Percentiles rank a stretch among this genome's conserved stretches.
Evolutionary conservation across 164 flowering plant species (phyloP).

Genomic region (grape (Vitis vinifera)): ASM3070453v1 NC_081808.1:24134501-24135000

Average conservation of each 20-base stretch:
- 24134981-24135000: not conserved
- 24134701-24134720: constrained; percentile 24
- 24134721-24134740: constrained; percentile 17
- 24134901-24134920: not conserved
- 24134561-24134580: too few species aligned
- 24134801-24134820: not conserved
- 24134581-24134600: too few species aligned
- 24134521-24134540: too few species aligned
- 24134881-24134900: not conserved
- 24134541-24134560: too few species aligned
- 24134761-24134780: constrained; percentile 18
- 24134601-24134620: too few species aligned
- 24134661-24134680: not conserved
- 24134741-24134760: constrained; percentile 2
- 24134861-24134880: constrained; percentile 5
- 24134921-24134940: not conserved
- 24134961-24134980: constrained; percentile 5
- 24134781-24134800: not conserved
- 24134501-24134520: too few species aligned
- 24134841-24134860: not conserved
- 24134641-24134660: too few species aligned
- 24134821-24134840: constrained; percentile 2
- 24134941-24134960: constrained; percentile 26
- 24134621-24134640: too few species aligned
- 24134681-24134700: not conserved